Base-by-base conservation (phyloP, 2,329 filamentous ascomycete genomes). In the Penicillium paneum region DNA sequence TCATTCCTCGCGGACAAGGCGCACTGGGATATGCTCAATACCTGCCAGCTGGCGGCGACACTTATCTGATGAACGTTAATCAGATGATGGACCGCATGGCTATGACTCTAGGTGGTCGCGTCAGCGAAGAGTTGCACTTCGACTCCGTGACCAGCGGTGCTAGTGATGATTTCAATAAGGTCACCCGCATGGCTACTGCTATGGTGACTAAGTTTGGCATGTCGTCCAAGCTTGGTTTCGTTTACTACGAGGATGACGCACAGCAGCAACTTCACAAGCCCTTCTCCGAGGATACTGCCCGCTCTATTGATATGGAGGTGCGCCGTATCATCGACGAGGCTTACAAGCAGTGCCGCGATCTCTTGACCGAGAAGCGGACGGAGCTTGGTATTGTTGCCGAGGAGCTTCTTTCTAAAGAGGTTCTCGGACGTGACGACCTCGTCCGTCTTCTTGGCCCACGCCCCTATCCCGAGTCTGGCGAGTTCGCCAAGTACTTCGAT, bases 201-300 rank as follows among this genome's bases (percentile, higher is more conserved):
- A 99, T 99, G 94, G 94, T 99, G 29, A 99, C 93, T n/a, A 90
- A 96, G 73, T 99, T 91, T 87, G 94, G 94, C 64, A 99, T 99
- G 94, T 95, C 89, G 38, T 84, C 90, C 63, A 95, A 96, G 78
- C 87, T 99, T 43, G 93, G 93, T 29, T 92, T 92, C 61, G 81
- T 99, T 59, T 89, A 95, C 79, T 99, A 93, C 74, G 88, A 94
- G 66, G 84, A 88, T 63, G 89, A 91, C 67, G 54, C 60, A 3
- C 83, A 89, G 60, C 89, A 90, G 71, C 86, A 90, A 68, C 77
- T 97, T 56, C 87, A 92, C 71, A 99, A 99, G 79, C 94, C 94
- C 0, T 99, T 97, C 77, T 93, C 91, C 21, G 94, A 99, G 78
- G 82, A 91, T 49, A 99, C 94, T 2, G 94, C 92, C 17, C 89